Percentiles rank a stretch among this genome's conserved stretches.
Conservation (phyloP, 768 basidiomycete species). For the Lentinula lateritia region DNA sequence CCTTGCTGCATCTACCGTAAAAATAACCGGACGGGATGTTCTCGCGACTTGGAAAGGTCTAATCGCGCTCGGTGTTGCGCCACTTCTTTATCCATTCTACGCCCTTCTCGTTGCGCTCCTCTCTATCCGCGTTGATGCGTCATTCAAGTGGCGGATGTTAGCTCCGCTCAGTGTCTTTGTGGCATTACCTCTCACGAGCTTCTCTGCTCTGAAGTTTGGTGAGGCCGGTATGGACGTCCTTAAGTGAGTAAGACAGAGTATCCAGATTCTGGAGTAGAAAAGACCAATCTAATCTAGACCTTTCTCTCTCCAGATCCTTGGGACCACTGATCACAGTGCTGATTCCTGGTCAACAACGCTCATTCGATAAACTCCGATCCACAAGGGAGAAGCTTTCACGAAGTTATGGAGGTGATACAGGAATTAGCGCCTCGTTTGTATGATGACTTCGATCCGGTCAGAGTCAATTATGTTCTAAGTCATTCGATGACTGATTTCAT, state of each 20-base stretch:
- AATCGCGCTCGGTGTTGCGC: conserved; percentile 84
- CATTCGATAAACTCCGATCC: conserved; percentile 67
- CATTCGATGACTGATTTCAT: not conserved
- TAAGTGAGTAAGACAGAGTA: conserved; percentile 56
- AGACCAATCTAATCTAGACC: conserved; percentile 1
- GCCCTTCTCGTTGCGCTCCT: conserved; percentile 74
- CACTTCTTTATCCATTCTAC: conserved; percentile 79
- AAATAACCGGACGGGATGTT: conserved; percentile 92
- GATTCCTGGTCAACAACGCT: conserved; percentile 81
- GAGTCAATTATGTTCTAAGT: conserved; percentile 5
- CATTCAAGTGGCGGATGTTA: conserved; percentile 57
- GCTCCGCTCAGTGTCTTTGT: conserved; percentile 75
- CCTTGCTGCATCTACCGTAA: conserved; percentile 89
- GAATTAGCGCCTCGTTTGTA: conserved; percentile 86
- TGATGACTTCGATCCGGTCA: conserved; percentile 78
- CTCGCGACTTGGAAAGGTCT: conserved; percentile 96
- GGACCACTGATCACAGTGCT: conserved; percentile 83
- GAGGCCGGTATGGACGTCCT: conserved; percentile 97
- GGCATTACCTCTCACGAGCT: conserved; percentile 81
- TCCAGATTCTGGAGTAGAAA: too few relatives aligned
- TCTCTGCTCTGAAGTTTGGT: conserved; percentile 92
- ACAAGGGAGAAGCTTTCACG: conserved; percentile 74
- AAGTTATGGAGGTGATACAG: conserved; percentile 78
- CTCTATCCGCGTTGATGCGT: conserved; percentile 58
- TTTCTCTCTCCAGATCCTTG: conserved; percentile 56